Percentiles rank a stretch among this genome's conserved stretches.
These are phyloP conservation scores for Hypericum perforatum DNA, from an alignment of 345 rosid genomes.

Conservation along the genomic window DNA sequence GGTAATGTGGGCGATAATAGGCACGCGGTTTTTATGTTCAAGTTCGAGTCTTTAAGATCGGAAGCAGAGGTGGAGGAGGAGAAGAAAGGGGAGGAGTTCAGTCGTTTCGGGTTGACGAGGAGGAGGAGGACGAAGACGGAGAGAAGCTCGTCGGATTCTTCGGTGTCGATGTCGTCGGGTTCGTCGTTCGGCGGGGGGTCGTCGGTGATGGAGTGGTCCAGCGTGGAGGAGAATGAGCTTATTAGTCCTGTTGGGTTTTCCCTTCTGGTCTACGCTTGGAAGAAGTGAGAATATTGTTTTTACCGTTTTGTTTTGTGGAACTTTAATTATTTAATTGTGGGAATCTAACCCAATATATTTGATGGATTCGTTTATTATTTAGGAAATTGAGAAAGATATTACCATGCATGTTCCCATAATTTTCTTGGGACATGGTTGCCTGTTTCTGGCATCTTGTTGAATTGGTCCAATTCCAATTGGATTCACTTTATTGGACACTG, in stretches of 20 bases:
- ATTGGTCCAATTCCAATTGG: no score
- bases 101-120: slow-evolving; percentile 43
- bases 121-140: slow-evolving; percentile 79
- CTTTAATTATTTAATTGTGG: no score
- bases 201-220: slow-evolving; percentile 94
- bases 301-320: background rate
- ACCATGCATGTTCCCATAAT: no score
- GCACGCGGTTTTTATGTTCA: slow-evolving; percentile 78
- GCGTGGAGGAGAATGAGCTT: slow-evolving; percentile 50
- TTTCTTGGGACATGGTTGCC: no score
- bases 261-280: slow-evolving; percentile 80
- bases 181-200: slow-evolving; percentile 65
- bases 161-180: slow-evolving; percentile 78
- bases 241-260: slow-evolving; percentile 59
- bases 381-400: no score
- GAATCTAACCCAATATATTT: background rate
- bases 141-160: slow-evolving; percentile 66
- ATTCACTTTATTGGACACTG: no score
- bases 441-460: no score
- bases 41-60: slow-evolving; percentile 45
- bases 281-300: slow-evolving; percentile 35
- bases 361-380: no score
- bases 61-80: slow-evolving; percentile 14
- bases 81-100: slow-evolving; percentile 9
- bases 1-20: slow-evolving; percentile 22